A percentile compares a stretch with the other conserved stretches of the same genome.
These are phyloP conservation scores for Cryptosporidium felis DNA, from an alignment of 169 alveolate species.

Conservation along the genomic window DNA sequence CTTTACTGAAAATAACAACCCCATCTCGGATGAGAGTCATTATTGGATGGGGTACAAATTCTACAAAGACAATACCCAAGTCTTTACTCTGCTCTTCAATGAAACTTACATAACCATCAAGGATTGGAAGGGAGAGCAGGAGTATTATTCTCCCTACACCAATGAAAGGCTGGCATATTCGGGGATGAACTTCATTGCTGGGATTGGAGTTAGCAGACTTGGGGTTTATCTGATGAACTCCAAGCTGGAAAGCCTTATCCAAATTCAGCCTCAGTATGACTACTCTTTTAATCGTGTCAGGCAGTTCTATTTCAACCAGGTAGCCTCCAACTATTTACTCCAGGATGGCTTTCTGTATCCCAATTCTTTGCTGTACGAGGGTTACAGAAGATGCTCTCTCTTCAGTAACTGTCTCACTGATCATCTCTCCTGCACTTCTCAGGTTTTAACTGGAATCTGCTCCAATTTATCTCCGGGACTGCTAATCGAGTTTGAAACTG, in stretches of 20 bases:
- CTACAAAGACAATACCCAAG: background rate
- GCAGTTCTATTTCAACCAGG: background rate
- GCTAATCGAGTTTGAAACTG: background rate
- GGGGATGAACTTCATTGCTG: background rate
- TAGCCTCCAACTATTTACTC: background rate
- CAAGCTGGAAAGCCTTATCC: background rate
- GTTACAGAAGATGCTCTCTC: background rate
- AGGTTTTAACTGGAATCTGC: background rate
- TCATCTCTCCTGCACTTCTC: background rate
- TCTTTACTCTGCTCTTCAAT: conserved; percentile 8
- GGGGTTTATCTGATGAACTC: conserved; percentile 41
- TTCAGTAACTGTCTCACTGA: background rate
- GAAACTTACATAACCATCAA: conserved; percentile 36
- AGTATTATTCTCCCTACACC: conserved; percentile 46
- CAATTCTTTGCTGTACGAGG: background rate
- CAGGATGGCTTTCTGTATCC: background rate
- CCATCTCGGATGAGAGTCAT: conserved; percentile 7
- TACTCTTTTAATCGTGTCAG: conserved; percentile 20
- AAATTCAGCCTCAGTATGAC: conserved; percentile 58
- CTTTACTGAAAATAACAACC: conserved; percentile 48
- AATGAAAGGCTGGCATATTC: conserved; percentile 28
- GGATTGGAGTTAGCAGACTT: conserved; percentile 34
- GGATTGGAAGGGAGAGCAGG: conserved; percentile 42
- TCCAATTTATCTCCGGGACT: background rate
- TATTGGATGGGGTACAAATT: conserved; percentile 65